These are phyloP conservation scores for Helotiales sp. DNA, from an alignment of 2,329 filamentous ascomycete species.

Conservation along the genomic window DNA sequence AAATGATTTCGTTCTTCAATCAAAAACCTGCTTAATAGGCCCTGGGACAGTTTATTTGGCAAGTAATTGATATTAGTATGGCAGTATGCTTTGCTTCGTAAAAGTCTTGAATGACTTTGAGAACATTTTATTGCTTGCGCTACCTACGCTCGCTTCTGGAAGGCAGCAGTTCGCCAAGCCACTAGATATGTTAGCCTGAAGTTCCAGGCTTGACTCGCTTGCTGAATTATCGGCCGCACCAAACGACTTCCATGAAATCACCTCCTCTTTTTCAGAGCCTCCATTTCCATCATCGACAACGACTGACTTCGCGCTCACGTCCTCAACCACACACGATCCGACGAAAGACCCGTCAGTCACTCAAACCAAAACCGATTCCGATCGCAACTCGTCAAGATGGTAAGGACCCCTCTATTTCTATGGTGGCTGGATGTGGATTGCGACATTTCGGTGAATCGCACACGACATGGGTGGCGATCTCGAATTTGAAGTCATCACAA, in stretches of 20 bases:
- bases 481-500: conserved; percentile 17
- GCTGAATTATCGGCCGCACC: neutral
- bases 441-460: conserved; percentile 36
- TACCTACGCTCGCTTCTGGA: no score
- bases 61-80: no score
- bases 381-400: conserved; percentile 69
- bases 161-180: no score
- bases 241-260: conserved; percentile 10
- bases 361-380: conserved; percentile 42
- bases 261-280: conserved; percentile 18
- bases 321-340: conserved; percentile 39
- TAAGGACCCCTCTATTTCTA: conserved; percentile 54
- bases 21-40: no score
- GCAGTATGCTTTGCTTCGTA: no score
- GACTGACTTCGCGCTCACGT: conserved; percentile 46
- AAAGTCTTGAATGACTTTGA: no score
- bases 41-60: no score
- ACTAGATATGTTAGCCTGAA: no score
- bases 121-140: no score
- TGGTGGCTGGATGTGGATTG: conserved; percentile 27
- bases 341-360: conserved; percentile 46
- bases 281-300: conserved; percentile 41
- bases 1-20: no score
- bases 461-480: conserved; percentile 35
- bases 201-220: neutral